Evolutionary conservation across 495 filamentous ascomycete genomes (phyloP).

Genomic region (Arthonia radiata): DNA sequence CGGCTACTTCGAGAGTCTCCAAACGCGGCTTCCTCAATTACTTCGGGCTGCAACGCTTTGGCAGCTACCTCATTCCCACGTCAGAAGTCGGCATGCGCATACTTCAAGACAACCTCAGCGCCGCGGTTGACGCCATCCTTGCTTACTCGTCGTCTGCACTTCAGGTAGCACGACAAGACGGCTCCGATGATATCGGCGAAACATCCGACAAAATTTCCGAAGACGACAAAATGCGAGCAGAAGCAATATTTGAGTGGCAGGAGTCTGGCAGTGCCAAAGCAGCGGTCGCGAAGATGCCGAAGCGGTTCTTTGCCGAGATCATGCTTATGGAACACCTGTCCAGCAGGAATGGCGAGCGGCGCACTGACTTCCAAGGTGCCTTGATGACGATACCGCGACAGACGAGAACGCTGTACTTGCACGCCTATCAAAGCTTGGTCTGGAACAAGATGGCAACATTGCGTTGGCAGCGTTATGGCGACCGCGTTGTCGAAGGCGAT

Average conservation of each 20-base stretch:
- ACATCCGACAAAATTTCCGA: slow-evolving; percentile 17
- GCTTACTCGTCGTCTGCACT: slow-evolving; percentile 27
- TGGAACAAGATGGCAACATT: slow-evolving; percentile 70
- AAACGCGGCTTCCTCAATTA: slow-evolving; percentile 80
- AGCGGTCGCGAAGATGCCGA: slow-evolving; percentile 45
- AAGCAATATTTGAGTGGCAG: slow-evolving; percentile 46
- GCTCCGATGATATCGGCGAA: slow-evolving; percentile 10
- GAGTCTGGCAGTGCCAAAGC: slow-evolving; percentile 25
- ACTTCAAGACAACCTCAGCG: slow-evolving; percentile 53
- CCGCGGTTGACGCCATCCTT: slow-evolving; percentile 50
- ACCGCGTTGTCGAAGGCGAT: slow-evolving; percentile 58
- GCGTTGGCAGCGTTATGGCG: slow-evolving; percentile 49
- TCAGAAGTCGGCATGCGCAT: slow-evolving; percentile 63
- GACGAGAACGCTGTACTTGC: slow-evolving; percentile 78
- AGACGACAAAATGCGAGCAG: slow-evolving; percentile 57
- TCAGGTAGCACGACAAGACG: slow-evolving; percentile 6
- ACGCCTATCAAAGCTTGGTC: slow-evolving; percentile 82
- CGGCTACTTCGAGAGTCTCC: slow-evolving; percentile 24
- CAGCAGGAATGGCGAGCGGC: slow-evolving; percentile 10
- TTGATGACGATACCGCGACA: slow-evolving; percentile 50
- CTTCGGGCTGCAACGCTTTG: slow-evolving; percentile 85
- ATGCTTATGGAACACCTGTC: slow-evolving; percentile 52
- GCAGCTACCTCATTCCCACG: slow-evolving; percentile 57
- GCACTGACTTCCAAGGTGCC: slow-evolving; percentile 48
- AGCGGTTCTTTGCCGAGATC: slow-evolving; percentile 55